phyloP scores from a whole-genome alignment of 2,329 filamentous ascomycete genomes.

The Hypoxylon sp. region DNA sequence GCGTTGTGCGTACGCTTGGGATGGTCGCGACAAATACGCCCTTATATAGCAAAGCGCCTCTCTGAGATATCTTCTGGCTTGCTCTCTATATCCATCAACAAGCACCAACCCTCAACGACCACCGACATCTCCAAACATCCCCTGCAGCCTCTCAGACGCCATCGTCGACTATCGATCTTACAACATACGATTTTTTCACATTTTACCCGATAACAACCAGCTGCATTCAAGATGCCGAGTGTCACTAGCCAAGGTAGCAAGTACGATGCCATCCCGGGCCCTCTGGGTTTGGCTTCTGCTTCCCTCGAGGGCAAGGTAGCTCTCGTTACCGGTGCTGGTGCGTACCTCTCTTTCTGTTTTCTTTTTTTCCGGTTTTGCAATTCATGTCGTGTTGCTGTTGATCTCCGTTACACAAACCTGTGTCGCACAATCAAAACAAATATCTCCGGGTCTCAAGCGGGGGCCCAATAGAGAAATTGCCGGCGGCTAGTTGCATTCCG shows the following conservation, averaged over 20 bases:
- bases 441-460: neutral
- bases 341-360: conserved; percentile 38
- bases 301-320: conserved; percentile 59
- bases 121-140: neutral
- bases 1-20: neutral
- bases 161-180: conserved; percentile 5
- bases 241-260: conserved; percentile 48
- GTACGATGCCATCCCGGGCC: conserved; percentile 58
- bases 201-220: neutral
- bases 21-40: conserved; percentile 12
- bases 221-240: conserved; percentile 55
- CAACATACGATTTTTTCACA: neutral
- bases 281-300: conserved; percentile 58
- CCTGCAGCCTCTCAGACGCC: conserved; percentile 2
- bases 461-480: neutral
- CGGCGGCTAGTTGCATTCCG: conserved; percentile 30
- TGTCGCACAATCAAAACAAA: neutral
- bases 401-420: neutral
- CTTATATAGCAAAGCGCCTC: conserved; percentile 27
- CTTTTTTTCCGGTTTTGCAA: neutral
- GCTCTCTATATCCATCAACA: conserved; percentile 13
- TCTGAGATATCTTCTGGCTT: conserved; percentile 1
- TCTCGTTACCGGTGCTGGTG: conserved; percentile 59
- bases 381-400: neutral
- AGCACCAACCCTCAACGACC: conserved; percentile 4